Evolutionary conservation across 2,329 filamentous ascomycete species (phyloP), one percentile per base, ranked within the genome.

Genomic region (Apiospora phragmitis): DNA sequence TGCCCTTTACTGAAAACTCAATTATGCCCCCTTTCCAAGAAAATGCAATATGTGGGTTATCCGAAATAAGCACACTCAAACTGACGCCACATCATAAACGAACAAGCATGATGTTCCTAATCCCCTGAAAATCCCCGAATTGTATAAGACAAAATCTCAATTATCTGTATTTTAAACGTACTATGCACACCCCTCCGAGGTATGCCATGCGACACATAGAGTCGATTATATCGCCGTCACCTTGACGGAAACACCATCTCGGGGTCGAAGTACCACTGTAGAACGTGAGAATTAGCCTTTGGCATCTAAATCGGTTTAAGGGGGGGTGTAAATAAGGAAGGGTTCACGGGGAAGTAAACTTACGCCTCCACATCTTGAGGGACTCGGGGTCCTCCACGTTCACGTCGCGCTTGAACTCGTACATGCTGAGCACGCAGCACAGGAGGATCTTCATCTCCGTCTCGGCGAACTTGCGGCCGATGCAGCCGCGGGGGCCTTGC

Each of bases 341-440:
- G 12, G 49, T 21, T 18, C 8, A 2, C 3, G 49, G 49, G 18
- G 21, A n/a, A 62, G 9, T n/a, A 73, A 74, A 62, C 55, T 62
- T 38, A 62, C 55, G 67, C 45, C 83, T 79, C 84, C 84, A 85
- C 83, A 85, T 85, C 79, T 85, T 85, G 79, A 82, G 80, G 18
- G 80, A 77, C 76, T 85, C 84, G 11, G 83, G 84, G 73, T 85
- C 80, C 4, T 78, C 76, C 8, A 80, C 77, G 38, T 72, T 74
- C 42, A 74, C 71, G 70, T 85, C 82, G 21, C 78, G 79, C 72
- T 73, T 69, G 71, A 81, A 79, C 70, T 80, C 76, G 72, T 74
- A 81, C 76, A 76, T 76, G 73, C 76, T 79, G 43, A 81, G 73
- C 66, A 81, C 67, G 66, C 73, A 75, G 73, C 78, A 80, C 4